Conservation (phyloP, 495 filamentous ascomycete genomes). For the Aspergillus ellipticus region DNA sequence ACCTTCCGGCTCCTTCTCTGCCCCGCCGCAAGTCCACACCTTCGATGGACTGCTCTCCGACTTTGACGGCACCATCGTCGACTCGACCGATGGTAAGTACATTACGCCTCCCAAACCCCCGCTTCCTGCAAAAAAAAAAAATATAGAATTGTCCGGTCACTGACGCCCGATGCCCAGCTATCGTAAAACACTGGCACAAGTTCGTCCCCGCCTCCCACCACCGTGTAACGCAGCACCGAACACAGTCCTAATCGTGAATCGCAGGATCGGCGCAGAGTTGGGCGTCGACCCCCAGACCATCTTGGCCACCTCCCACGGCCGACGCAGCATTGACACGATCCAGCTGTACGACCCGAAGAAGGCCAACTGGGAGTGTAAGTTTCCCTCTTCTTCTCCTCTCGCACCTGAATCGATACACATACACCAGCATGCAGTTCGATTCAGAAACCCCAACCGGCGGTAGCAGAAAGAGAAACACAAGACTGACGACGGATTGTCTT, state of each 20-base stretch:
- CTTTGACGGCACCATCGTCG: constrained; percentile 68
- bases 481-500: constrained; percentile 4
- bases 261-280: constrained; percentile 75
- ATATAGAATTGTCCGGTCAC: neutral
- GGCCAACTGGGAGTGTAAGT: constrained; percentile 89
- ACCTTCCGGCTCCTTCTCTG: constrained; percentile 49
- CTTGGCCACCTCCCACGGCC: constrained; percentile 82
- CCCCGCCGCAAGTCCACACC: constrained; percentile 52
- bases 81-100: constrained; percentile 41
- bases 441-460: neutral
- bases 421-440: neutral
- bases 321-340: constrained; percentile 77
- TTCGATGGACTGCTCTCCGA: constrained; percentile 86
- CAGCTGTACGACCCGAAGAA: constrained; percentile 69
- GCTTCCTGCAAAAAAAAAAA: neutral
- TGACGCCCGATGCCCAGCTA: constrained; percentile 50
- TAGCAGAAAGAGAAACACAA: constrained; percentile 1
- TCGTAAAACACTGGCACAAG: constrained; percentile 90
- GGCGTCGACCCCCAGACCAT: constrained; percentile 79
- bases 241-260: neutral
- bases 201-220: constrained; percentile 35
- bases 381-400: neutral
- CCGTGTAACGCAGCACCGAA: neutral
- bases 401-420: neutral
- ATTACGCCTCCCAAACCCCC: neutral